A percentile compares a stretch with the other conserved stretches of the same genome.
phyloP scores from a whole-genome alignment of 495 filamentous ascomycete species.

The Glarea lozoyensis region DNA sequence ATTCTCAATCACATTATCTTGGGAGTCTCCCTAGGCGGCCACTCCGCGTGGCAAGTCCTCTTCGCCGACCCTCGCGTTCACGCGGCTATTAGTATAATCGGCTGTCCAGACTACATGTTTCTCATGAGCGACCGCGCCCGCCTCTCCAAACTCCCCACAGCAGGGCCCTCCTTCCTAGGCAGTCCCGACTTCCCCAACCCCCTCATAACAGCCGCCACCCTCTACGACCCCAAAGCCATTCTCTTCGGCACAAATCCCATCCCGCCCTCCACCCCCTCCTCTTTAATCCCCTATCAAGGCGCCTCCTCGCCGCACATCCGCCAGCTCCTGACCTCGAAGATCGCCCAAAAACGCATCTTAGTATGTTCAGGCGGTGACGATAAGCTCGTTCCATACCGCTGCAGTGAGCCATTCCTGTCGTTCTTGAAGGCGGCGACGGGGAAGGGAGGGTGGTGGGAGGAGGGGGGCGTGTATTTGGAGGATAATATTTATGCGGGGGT shows the following conservation, averaged over 20 bases:
- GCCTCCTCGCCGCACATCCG: constrained; percentile 33
- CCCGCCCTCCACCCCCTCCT: constrained; percentile 22
- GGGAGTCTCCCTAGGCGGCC: constrained; percentile 80
- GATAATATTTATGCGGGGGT: constrained; percentile 66
- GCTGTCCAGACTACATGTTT: constrained; percentile 79
- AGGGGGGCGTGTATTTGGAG: constrained; percentile 51
- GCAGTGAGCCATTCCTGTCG: constrained; percentile 56
- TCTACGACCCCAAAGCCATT: constrained; percentile 61
- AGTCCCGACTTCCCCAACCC: constrained; percentile 64
- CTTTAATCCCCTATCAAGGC: too few species aligned
- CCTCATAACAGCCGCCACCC: constrained; percentile 51
- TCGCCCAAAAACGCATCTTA: constrained; percentile 69
- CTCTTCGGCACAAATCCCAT: constrained; percentile 45
- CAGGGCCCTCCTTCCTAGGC: constrained; percentile 59
- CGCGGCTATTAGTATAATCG: constrained; percentile 71
- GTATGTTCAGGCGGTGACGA: constrained; percentile 69
- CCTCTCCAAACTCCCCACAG: constrained; percentile 53
- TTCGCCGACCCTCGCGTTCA: constrained; percentile 69
- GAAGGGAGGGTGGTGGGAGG: constrained; percentile 46
- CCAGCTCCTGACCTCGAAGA: constrained; percentile 35
- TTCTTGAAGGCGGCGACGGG: constrained; percentile 56
- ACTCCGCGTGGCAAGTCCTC: constrained; percentile 76
- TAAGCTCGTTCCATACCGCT: constrained; percentile 74
- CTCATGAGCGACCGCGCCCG: constrained; percentile 71
- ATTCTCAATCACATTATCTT: constrained; percentile 66